Base-by-base conservation (phyloP, 495 filamentous ascomycete species). In the Talaromyces thailandensis region DNA sequence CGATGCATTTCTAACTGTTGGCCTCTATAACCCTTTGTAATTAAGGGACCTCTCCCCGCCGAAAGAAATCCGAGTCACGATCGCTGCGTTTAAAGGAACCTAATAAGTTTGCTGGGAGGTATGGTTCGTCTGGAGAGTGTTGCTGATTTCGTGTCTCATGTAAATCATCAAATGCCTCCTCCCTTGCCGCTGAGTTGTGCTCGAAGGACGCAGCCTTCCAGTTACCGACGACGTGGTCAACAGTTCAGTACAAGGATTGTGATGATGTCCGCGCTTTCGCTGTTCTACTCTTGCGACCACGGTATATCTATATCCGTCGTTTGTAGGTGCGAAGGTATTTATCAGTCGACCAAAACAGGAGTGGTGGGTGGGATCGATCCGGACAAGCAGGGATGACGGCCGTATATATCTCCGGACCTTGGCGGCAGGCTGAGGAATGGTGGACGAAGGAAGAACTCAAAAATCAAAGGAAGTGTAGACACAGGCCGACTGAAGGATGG, bases 1-100 rank as follows among this genome's bases (percentile, higher is more conserved):
- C 77, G 77, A 67, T 72, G 69, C 74, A 79, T 79, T 59, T 64
- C 26, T 28, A 4, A 52, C 48, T 8, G 51, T 26, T 55, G 51
- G 14, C 26, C 24, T 55, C 51, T 55, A 28, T 55, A 55, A 6
- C 26, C 16, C 51, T 55, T 28, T 25, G 4, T 26, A 26, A 6
- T 14, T 11, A 6, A 55, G 51, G 43, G 43, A 48, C 43, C 43
- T 48, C 5, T 48, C 43, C 43, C 43, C 43, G 43, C 21, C 43
- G 43, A 48, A 21, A 48, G 43, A 23, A 48, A 48, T 21, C 18
- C 43, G 43, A 48, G n/a, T 48, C n/a, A 48, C 43, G 43, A 21
- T 21, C n/a, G 43, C 0, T 48, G 43, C n/a, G 6, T 4, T 9
- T 4, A 21, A 48, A 48, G n/a, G 5, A 18, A 2, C 18, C 2